Base-by-base conservation (phyloP, 2,329 filamentous ascomycete species). In the Aspergillus udagawae region DNA sequence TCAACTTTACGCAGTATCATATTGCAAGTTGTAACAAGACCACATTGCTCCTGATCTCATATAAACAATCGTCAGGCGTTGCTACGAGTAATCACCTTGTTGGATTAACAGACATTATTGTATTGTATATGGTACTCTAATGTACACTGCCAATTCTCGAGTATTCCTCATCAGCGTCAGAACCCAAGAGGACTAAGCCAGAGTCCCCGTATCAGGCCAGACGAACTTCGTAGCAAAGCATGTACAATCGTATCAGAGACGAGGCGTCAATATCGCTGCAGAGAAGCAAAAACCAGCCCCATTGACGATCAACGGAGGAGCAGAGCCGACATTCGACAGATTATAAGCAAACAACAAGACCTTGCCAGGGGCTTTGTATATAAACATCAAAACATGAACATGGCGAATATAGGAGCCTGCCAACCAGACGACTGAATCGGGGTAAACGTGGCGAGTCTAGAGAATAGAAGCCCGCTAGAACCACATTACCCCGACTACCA, bases 401-500 rank as follows among this genome's bases (percentile, higher is more conserved):
- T 47, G 44, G 44, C 23, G 44, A 47, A 47, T 47, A 47, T 47
- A 23, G 23, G 21, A 23, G 44, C 41, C 20, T 44, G 41, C 8
- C 8, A 44, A 44, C 41, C 8, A 44, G 21, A 47, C 23, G 12
- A 47, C 10, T 23, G 42, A 4, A 17, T 20, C 42, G 6, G 5
- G 32, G 32, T 38, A 2, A 14, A 38, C 17, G 32, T 38, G 32
- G 32, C 32, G 5, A 14, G 29, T 14, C 29, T 32, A 32, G 29
- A 14, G 28, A 12, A 32, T 32, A 32, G 14, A 32, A 32, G n/a
- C 21, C 4, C 45, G 14, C 35, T 64, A 74, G 53, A 74, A 73
- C 71, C 71, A 74, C 60, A 73, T 68, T 21, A 73, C 71, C n/a
- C 71, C 71, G 4, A 58, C 71, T 6, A 73, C 68, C 32, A 74